Evolutionary conservation across 176 grass and related monocot species (phyloP), one percentile per base, ranked within the genome.

Genomic region (Typha latifolia): DNA sequence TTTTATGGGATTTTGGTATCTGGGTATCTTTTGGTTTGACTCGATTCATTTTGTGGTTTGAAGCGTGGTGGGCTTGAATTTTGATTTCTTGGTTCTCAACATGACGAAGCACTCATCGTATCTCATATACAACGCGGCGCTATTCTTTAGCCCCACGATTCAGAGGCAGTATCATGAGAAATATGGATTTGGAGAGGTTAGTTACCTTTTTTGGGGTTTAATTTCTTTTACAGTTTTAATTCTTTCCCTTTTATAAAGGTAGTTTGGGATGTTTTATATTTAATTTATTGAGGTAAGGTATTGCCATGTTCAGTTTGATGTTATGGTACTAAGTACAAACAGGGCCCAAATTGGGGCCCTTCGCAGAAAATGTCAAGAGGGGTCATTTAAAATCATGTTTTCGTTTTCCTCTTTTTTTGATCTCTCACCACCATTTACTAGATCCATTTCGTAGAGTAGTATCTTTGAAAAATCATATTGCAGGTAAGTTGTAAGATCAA

Each of bases 81-180:
- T 96, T 3, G 93, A 96, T 63, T 96, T 91, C 72, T 72, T 96
- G 78, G 82, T 91, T 65, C 62, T 96, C 21, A 96, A 91, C 72
- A 77, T 96, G 66, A 96, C 88, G 74, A 96, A 96, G 80, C 93
- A 96, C 72, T 91, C 93, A 5, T 91, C 93, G 50, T 96, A 96
- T 72, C 93, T 96, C 51, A 78, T 96, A 74, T 96, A 89, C 68
- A 96, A 96, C 19, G 82, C 78, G 4, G 80, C 80, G 64, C 66
- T 96, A 65, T 96, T 82, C 80, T 96, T 89, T 64, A 91, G 93
- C 73, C 69, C 85, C 0, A 64, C 65, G 75, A 78, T 96, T 24
- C 85, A 91, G 63, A 89, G 62, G 63, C 93, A 96, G 57, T 96
- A 96, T 63, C 88, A 86, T 82, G 93, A 96, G 3, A 86, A 84